Percentiles rank a stretch among this genome's conserved stretches.
phyloP scores from a whole-genome alignment of 2,329 filamentous ascomycete genomes.

The Sclerotinia spermophila region DNA sequence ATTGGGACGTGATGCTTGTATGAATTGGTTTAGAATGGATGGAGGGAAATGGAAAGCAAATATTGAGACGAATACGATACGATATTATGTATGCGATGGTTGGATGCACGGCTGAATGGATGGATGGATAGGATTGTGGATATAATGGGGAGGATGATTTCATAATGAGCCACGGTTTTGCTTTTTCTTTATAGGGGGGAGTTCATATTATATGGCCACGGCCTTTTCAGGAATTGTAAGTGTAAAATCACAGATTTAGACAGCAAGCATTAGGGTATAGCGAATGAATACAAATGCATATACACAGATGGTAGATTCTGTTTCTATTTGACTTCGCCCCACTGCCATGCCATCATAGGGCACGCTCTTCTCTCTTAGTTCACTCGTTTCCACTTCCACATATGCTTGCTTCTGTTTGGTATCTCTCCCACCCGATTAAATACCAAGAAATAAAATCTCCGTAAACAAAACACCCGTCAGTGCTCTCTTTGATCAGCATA shows the following conservation, averaged over 20 bases:
- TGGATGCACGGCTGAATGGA: background rate
- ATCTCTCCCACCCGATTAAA: background rate
- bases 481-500: conserved; percentile 38
- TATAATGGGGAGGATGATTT: background rate
- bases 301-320: background rate
- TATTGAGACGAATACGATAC: conserved; percentile 2
- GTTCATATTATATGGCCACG: conserved; percentile 3
- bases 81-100: background rate
- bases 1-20: background rate
- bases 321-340: background rate
- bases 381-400: background rate
- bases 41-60: background rate
- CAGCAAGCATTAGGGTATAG: background rate
- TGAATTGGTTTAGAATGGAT: background rate
- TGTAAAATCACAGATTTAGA: background rate
- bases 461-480: conserved; percentile 27
- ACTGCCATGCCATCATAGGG: background rate
- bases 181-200: background rate
- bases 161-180: conserved; percentile 7
- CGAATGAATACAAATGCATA: conserved; percentile 1
- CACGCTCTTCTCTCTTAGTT: background rate
- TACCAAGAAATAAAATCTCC: background rate
- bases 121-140: background rate
- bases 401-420: too few relatives aligned
- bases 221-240: conserved; percentile 5